These are phyloP conservation scores for Eutypella sp. DNA, from an alignment of 2,329 filamentous ascomycete species.

Conservation along the genomic window DNA sequence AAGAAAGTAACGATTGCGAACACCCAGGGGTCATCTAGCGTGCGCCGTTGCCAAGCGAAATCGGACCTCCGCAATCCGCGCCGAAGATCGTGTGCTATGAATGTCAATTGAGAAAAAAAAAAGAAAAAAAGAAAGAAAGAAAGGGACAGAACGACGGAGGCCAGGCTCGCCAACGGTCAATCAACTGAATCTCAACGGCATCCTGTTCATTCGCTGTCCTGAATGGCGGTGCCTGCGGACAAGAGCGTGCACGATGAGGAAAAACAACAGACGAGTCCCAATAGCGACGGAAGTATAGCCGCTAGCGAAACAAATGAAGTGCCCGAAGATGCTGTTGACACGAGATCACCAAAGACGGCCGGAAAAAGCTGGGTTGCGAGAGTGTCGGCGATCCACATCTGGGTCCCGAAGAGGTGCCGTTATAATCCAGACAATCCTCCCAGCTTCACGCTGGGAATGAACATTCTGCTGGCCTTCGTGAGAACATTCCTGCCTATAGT, in stretches of 20 bases:
- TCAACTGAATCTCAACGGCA: no score
- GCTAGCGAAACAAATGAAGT: not conserved
- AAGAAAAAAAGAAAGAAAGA: no score
- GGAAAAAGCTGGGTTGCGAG: slow-evolving; percentile 2
- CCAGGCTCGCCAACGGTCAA: no score
- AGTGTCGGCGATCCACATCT: slow-evolving; percentile 36
- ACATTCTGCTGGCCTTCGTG: slow-evolving; percentile 65
- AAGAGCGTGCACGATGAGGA: not conserved
- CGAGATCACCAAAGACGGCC: not conserved
- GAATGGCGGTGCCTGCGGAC: not conserved
- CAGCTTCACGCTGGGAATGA: slow-evolving; percentile 62
- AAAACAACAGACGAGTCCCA: not conserved
- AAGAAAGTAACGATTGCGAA: not conserved
- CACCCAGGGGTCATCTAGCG: not conserved
- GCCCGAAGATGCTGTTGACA: not conserved
- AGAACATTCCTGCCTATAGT: slow-evolving; percentile 5
- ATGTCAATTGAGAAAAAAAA: no score
- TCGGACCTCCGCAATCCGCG: not conserved
- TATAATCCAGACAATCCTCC: slow-evolving; percentile 64
- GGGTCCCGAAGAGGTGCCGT: slow-evolving; percentile 61
- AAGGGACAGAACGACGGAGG: no score
- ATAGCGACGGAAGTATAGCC: not conserved
- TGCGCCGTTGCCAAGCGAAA: not conserved
- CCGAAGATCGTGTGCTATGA: not conserved
- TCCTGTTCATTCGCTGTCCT: not conserved